Evolutionary conservation across 2,329 filamentous ascomycete genomes (phyloP).

Genomic region (Colletotrichum phormii): DNA sequence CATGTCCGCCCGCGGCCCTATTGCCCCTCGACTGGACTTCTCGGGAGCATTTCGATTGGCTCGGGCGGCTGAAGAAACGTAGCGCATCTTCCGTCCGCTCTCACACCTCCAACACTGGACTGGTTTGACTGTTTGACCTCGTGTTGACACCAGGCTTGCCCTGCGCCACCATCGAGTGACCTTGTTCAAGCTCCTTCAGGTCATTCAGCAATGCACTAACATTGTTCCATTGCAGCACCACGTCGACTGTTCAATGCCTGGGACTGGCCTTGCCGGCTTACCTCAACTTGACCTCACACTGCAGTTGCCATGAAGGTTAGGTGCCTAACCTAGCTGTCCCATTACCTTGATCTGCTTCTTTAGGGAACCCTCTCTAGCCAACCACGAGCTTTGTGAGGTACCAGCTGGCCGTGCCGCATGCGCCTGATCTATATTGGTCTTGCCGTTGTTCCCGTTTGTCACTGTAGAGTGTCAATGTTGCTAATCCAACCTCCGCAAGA

Average conservation of each 20-base stretch:
- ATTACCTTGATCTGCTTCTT: constrained; percentile 2
- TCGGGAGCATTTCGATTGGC: constrained; percentile 12
- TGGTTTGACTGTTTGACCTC: constrained; percentile 1
- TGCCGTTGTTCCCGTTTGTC: constrained; percentile 25
- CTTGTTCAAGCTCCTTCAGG: not conserved
- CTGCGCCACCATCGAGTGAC: constrained; percentile 9
- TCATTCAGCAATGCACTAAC: not conserved
- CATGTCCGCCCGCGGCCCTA: not conserved
- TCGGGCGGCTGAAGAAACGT: constrained; percentile 26
- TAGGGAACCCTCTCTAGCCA: constrained; percentile 6
- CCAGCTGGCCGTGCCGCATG: constrained; percentile 5
- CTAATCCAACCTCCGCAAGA: not conserved
- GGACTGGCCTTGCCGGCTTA: not conserved
- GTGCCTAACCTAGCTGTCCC: not conserved
- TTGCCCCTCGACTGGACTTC: not conserved
- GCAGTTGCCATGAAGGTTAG: not conserved
- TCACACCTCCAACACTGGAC: constrained; percentile 5
- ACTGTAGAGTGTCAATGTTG: not conserved
- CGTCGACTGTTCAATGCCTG: not conserved
- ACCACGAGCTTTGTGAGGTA: not conserved
- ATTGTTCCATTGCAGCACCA: not conserved
- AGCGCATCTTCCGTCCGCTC: constrained; percentile 4
- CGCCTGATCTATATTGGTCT: constrained; percentile 3
- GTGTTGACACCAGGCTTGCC: constrained; percentile 4
- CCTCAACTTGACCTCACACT: not conserved